phyloP scores from a whole-genome alignment of 2,329 filamentous ascomycete species.

The Diaporthe nobilis region DNA sequence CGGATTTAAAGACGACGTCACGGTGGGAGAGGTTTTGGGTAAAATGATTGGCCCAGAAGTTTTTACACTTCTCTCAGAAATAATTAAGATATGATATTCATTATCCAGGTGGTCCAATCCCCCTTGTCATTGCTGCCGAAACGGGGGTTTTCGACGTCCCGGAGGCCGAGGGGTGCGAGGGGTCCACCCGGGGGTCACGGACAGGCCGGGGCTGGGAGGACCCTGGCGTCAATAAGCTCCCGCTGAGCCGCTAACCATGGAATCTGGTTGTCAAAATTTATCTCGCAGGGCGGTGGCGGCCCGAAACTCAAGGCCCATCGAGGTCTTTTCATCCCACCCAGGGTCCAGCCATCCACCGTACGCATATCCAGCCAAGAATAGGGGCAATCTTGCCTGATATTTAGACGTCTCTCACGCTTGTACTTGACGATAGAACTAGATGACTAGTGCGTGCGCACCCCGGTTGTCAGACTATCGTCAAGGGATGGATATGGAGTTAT shows the following conservation, averaged over 20 bases:
- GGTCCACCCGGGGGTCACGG: neutral
- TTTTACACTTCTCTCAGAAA: no score
- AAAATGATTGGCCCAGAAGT: no score
- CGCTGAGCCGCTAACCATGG: neutral
- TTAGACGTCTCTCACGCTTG: neutral
- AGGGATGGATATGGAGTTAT: neutral
- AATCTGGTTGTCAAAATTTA: neutral
- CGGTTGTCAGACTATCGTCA: neutral
- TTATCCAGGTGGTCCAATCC: neutral
- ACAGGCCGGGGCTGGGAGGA: conserved; percentile 2
- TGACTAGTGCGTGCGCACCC: neutral
- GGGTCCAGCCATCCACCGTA: neutral
- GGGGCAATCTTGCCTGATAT: neutral
- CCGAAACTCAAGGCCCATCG: neutral
- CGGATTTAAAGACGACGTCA: no score
- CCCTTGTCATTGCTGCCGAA: neutral
- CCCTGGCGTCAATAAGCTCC: conserved; percentile 8
- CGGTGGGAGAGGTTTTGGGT: no score
- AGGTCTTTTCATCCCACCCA: neutral
- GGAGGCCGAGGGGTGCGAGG: conserved; percentile 15
- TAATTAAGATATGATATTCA: no score
- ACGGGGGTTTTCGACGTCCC: neutral
- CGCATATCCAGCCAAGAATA: neutral
- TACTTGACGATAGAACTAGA: neutral
- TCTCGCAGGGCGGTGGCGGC: neutral